Conservation (phyloP, 176 grass and related monocot species). For the Paspalum notatum region DNA sequence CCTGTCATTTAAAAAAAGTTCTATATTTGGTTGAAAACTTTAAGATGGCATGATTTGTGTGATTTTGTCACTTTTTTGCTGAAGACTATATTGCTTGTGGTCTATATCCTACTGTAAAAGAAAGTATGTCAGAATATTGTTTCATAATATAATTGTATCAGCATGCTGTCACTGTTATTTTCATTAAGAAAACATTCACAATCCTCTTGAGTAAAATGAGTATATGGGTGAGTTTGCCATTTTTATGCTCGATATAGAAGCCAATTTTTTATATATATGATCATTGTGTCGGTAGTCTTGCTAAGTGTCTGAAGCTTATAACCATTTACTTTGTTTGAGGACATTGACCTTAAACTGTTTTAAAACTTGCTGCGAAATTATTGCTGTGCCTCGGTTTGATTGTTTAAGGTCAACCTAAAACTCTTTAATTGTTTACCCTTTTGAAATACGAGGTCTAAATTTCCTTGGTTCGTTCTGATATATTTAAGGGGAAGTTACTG, state of each 20-base stretch:
- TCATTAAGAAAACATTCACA: neutral
- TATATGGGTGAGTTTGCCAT: constrained; percentile 4
- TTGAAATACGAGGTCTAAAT: neutral
- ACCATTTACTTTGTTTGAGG: neutral
- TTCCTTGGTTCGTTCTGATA: neutral
- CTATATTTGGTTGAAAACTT: too few relatives aligned
- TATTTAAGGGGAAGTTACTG: constrained; percentile 17
- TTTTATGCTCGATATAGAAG: neutral
- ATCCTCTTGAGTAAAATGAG: neutral
- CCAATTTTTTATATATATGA: neutral
- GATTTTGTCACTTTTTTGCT: neutral
- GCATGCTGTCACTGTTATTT: constrained; percentile 13
- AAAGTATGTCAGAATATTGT: neutral
- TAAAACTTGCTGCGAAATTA: constrained; percentile 8
- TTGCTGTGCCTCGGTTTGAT: constrained; percentile 4
- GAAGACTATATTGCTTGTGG: neutral
- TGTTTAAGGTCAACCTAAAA: neutral
- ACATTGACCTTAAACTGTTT: neutral
- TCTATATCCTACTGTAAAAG: neutral
- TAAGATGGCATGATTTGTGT: neutral
- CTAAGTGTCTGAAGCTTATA: neutral
- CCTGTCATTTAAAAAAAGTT: neutral
- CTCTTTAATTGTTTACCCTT: neutral
- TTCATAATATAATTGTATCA: neutral
- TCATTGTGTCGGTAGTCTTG: neutral